Conservation (phyloP, 2,329 filamentous ascomycete species). For the Arachnomyces sp. region DNA sequence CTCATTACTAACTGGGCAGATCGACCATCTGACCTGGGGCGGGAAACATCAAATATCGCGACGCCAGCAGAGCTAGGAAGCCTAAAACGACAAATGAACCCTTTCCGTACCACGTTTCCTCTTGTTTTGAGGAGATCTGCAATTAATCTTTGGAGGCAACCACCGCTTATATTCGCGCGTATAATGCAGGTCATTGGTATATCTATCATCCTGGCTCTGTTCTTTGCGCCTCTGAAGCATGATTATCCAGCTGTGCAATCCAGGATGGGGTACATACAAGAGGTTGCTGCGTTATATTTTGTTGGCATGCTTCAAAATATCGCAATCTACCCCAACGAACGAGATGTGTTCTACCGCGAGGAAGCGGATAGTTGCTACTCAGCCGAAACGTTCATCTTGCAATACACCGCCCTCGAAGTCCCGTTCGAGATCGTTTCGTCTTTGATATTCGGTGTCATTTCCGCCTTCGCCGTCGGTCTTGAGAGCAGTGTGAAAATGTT, state of each 20-base stretch:
- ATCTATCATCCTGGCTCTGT: constrained; percentile 55
- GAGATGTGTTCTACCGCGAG: constrained; percentile 70
- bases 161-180: constrained; percentile 54
- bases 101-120: constrained; percentile 56
- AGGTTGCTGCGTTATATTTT: constrained; percentile 51
- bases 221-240: constrained; percentile 62
- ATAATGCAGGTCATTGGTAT: constrained; percentile 60
- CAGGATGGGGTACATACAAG: constrained; percentile 63
- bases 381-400: constrained; percentile 60
- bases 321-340: constrained; percentile 61
- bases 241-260: constrained; percentile 65
- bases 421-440: constrained; percentile 62
- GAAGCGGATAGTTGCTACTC: constrained; percentile 65
- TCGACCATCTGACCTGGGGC: constrained; percentile 13
- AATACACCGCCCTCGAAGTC: constrained; percentile 62
- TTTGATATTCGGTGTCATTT: constrained; percentile 57
- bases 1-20: constrained; percentile 53
- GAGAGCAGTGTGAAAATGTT: constrained; percentile 56
- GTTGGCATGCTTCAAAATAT: constrained; percentile 66
- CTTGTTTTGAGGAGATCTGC: constrained; percentile 58
- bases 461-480: constrained; percentile 57
- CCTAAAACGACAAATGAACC: constrained; percentile 54
- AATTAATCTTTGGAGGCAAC: constrained; percentile 62
- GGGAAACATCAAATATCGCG: constrained; percentile 41
- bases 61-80: constrained; percentile 65